phyloP scores from a whole-genome alignment of 1,284 basidiomycete species.

The Trametes polyzona region DNA sequence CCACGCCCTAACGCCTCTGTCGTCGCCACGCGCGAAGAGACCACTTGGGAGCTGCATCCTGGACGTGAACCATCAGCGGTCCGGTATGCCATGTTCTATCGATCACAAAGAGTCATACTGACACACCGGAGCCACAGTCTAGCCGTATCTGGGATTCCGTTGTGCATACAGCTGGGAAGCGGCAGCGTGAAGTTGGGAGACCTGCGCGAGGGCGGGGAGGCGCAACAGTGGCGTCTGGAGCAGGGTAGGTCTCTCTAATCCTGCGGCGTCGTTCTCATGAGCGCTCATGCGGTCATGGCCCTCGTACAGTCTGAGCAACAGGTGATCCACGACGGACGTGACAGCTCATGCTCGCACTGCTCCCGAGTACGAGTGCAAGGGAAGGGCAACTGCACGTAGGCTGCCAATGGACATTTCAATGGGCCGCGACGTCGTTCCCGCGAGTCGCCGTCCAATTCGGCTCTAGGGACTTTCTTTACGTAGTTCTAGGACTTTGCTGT shows the following conservation, averaged over 20 bases:
- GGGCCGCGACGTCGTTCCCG: not conserved
- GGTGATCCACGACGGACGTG: not conserved
- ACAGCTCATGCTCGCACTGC: too few relatives aligned
- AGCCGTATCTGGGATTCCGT: conserved; percentile 2
- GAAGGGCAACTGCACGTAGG: not conserved
- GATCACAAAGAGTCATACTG: not conserved
- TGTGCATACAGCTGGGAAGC: conserved; percentile 15
- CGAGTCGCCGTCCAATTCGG: not conserved
- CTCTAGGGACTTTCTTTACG: not conserved
- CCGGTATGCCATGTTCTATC: conserved; percentile 14
- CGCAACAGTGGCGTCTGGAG: conserved; percentile 21
- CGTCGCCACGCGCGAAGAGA: conserved; percentile 37
- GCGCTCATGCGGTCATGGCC: not conserved
- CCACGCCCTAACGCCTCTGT: conserved; percentile 32
- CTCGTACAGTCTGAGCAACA: too few relatives aligned
- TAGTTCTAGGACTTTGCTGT: not conserved
- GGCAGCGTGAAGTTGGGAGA: conserved; percentile 16
- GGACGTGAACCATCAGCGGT: conserved; percentile 20
- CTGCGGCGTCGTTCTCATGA: not conserved
- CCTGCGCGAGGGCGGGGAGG: conserved; percentile 14
- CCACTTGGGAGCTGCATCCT: conserved; percentile 31
- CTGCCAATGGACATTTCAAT: not conserved
- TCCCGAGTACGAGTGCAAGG: not conserved
- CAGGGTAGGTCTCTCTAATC: conserved; percentile 12
- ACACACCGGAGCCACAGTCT: not conserved